phyloP scores from a whole-genome alignment of 169 alveolate genomes.

The Eimeria sp. region DNA sequence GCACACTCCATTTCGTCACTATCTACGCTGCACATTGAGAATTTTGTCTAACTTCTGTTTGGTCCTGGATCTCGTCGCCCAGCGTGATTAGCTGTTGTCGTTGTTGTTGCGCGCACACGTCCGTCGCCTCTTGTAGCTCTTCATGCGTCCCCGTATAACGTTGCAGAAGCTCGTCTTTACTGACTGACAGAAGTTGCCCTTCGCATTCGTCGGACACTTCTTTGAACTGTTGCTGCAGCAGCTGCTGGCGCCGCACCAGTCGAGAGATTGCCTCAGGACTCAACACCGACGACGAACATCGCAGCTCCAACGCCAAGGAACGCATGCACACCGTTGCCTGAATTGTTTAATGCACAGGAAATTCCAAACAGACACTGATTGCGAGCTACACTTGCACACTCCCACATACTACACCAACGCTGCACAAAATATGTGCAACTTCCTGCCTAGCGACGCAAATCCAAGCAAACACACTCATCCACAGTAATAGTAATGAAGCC shows the following conservation, averaged over 20 bases:
- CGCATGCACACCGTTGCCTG: constrained; percentile 67
- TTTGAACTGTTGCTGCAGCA: constrained; percentile 53
- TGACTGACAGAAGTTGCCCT: constrained; percentile 44
- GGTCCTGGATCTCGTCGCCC: constrained; percentile 79
- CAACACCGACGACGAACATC: constrained; percentile 64
- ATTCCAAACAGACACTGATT: neutral
- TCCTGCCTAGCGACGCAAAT: neutral
- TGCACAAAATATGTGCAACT: neutral
- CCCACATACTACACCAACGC: neutral
- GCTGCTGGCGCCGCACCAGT: constrained; percentile 63
- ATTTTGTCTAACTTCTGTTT: constrained; percentile 39
- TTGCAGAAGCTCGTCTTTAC: constrained; percentile 55
- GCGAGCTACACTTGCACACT: neutral
- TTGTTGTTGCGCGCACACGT: constrained; percentile 5
- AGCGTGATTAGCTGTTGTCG: constrained; percentile 55
- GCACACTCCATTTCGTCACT: neutral
- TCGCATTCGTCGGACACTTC: constrained; percentile 48
- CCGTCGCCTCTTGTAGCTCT: constrained; percentile 20
- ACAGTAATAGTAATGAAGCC: too few relatives aligned
- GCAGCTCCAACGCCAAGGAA: constrained; percentile 62
- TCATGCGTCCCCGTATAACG: neutral
- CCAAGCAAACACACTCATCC: neutral
- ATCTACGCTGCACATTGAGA: neutral
- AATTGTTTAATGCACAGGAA: neutral
- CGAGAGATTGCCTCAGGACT: constrained; percentile 16